Conservation (phyloP, 1,284 basidiomycete genomes). For the Earliella scabrosa region DNA sequence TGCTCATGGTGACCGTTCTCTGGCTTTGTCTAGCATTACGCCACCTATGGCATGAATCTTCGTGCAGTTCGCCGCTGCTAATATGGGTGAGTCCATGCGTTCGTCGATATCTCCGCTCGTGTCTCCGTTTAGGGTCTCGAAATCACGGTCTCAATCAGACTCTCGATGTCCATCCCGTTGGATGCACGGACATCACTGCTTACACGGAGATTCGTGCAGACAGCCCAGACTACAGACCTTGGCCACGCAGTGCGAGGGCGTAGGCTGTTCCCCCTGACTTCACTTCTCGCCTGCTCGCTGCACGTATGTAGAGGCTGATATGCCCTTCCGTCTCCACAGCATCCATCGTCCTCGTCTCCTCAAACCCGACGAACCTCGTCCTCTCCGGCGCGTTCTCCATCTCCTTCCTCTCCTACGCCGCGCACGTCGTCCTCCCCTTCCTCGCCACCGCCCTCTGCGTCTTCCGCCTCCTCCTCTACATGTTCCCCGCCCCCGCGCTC, state of each 20-base stretch:
- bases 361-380: constrained; percentile 72
- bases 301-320: too few species aligned
- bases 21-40: constrained; percentile 40
- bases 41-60: constrained; percentile 71
- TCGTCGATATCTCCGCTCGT: too few species aligned
- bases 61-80: constrained; percentile 76
- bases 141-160: neutral
- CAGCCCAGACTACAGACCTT: too few species aligned
- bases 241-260: too few species aligned
- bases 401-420: constrained; percentile 50
- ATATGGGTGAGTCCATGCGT: constrained; percentile 67
- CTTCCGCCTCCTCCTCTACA: constrained; percentile 53
- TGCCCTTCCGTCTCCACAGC: too few species aligned
- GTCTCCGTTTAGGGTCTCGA: too few species aligned
- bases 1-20: neutral
- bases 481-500: constrained; percentile 56
- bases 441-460: constrained; percentile 63
- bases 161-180: too few species aligned
- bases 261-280: too few species aligned
- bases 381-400: constrained; percentile 65
- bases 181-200: too few species aligned
- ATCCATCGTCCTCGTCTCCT: constrained; percentile 55
- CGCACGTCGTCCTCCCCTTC: constrained; percentile 74
- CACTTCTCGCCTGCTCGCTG: too few species aligned
- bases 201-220: too few species aligned